These are phyloP conservation scores for Aristolochia californica DNA, from an alignment of 164 flowering plant genomes.

Conservation along the genomic window DNA sequence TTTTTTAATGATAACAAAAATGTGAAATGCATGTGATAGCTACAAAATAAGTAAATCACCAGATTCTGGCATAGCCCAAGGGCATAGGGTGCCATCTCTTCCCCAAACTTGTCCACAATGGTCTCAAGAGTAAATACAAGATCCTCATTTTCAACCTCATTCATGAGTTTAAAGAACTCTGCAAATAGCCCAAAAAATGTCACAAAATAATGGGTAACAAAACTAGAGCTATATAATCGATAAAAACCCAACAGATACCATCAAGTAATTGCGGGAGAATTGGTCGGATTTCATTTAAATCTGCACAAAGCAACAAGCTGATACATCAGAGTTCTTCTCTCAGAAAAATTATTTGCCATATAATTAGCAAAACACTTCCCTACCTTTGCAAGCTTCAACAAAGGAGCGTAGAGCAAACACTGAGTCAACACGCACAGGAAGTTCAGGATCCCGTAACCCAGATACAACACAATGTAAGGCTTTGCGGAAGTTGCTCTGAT, in stretches of 20 bases:
- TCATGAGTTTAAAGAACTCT: slow-evolving; percentile 98
- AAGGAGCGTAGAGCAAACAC: slow-evolving; percentile 95
- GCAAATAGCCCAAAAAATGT: slow-evolving; percentile 8
- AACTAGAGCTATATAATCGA: not conserved
- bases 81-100: slow-evolving; percentile 99
- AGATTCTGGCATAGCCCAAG: slow-evolving; percentile 95
- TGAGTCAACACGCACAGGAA: slow-evolving; percentile 97
- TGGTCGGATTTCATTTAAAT: slow-evolving; percentile 86
- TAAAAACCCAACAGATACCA: slow-evolving; percentile 34
- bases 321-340: not conserved
- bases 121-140: slow-evolving; percentile 98
- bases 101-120: slow-evolving; percentile 98
- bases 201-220: not conserved
- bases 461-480: slow-evolving; percentile 90
- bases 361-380: not conserved
- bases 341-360: no score
- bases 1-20: not conserved
- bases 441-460: slow-evolving; percentile 93
- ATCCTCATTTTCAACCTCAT: slow-evolving; percentile 99
- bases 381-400: slow-evolving; percentile 96
- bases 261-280: slow-evolving; percentile 96
- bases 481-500: slow-evolving; percentile 70
- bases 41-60: slow-evolving; percentile 28
- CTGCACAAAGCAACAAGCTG: slow-evolving; percentile 29
- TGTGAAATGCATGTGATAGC: not conserved